phyloP scores from a whole-genome alignment of 768 basidiomycete species.

The Lactarius tabidus region DNA sequence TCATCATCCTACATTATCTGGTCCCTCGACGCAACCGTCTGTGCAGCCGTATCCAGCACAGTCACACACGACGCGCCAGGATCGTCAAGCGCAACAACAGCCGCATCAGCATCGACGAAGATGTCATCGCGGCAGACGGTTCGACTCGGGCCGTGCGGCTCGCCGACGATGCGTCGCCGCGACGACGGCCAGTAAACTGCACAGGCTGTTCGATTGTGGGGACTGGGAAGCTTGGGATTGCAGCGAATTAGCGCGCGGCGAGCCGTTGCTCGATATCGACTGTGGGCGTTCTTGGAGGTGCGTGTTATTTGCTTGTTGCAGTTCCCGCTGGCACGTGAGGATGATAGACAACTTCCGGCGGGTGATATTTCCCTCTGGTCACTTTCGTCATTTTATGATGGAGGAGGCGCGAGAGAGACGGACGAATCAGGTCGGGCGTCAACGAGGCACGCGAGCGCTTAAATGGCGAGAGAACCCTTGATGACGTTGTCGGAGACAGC shows the following conservation, averaged over 20 bases:
- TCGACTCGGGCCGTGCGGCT: conserved; percentile 30
- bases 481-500: too few species aligned
- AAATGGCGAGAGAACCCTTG: too few species aligned
- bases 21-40: too few species aligned
- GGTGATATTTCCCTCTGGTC: too few species aligned
- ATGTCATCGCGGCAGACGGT: neutral
- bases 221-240: conserved; percentile 32
- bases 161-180: conserved; percentile 10
- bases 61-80: neutral
- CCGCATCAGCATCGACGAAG: too few species aligned
- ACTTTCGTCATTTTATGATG: too few species aligned
- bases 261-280: conserved; percentile 55
- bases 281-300: conserved; percentile 43
- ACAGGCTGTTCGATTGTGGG: conserved; percentile 49
- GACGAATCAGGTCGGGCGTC: too few species aligned
- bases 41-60: too few species aligned
- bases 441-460: too few species aligned
- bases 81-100: neutral
- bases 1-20: conserved; percentile 4
- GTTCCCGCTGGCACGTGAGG: conserved; percentile 32
- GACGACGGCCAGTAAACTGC: conserved; percentile 48
- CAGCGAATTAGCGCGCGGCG: conserved; percentile 29
- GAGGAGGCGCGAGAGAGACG: too few species aligned
- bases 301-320: conserved; percentile 25
- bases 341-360: conserved; percentile 39